phyloP scores from a whole-genome alignment of 1,284 basidiomycete genomes.

The Austroboletus novae-zelandiae region DNA sequence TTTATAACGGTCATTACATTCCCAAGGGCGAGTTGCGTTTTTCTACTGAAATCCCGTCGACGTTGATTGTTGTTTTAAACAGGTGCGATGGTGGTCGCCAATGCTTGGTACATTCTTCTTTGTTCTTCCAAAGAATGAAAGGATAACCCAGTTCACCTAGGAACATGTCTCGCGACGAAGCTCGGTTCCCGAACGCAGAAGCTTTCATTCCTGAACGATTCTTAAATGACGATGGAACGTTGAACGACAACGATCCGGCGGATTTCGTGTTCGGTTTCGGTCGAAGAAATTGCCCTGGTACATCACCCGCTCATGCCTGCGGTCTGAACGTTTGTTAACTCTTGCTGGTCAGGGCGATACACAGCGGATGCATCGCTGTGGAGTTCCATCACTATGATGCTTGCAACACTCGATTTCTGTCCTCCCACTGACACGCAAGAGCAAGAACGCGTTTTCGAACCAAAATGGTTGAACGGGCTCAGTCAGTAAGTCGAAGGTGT shows the following conservation, averaged over 20 bases:
- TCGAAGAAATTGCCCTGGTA: slow-evolving; percentile 15
- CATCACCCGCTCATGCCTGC: neutral
- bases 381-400: slow-evolving; percentile 8
- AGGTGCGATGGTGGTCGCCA: slow-evolving; percentile 16
- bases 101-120: slow-evolving; percentile 10
- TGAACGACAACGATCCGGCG: slow-evolving; percentile 12
- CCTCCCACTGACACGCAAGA: slow-evolving; percentile 1
- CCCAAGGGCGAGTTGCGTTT: slow-evolving; percentile 13
- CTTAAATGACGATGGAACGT: slow-evolving; percentile 2
- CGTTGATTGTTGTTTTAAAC: neutral
- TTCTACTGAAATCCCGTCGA: neutral
- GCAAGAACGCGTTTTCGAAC: neutral
- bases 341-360: slow-evolving; percentile 2
- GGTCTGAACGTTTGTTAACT: neutral
- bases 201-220: slow-evolving; percentile 15
- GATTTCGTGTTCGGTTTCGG: slow-evolving; percentile 23
- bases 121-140: neutral
- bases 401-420: slow-evolving; percentile 12
- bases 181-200: slow-evolving; percentile 16
- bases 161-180: slow-evolving; percentile 21
- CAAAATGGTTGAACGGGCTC: slow-evolving; percentile 4
- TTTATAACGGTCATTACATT: slow-evolving; percentile 17
- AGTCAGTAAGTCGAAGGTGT: neutral
- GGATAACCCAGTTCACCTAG: neutral
- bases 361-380: slow-evolving; percentile 12